phyloP scores from a whole-genome alignment of 768 basidiomycete species.

The Suillus decipiens region DNA sequence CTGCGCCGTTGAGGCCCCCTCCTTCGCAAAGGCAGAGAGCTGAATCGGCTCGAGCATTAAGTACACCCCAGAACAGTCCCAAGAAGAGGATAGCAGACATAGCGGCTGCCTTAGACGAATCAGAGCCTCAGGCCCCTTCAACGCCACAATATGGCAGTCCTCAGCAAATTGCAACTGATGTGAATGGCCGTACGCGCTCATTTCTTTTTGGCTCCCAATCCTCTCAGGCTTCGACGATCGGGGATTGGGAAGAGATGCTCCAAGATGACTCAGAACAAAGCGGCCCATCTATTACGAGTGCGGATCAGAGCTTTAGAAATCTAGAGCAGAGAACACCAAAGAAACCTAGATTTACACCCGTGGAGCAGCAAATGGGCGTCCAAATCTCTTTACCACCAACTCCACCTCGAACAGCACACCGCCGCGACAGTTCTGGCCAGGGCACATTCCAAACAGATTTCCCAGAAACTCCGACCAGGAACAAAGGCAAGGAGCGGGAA shows the following conservation, averaged over 20 bases:
- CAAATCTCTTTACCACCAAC: conserved; percentile 18
- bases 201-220: conserved; percentile 11
- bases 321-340: conserved; percentile 23
- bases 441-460: neutral
- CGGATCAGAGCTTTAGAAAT: neutral
- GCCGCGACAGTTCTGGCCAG: conserved; percentile 5
- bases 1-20: neutral
- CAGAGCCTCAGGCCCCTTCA: neutral
- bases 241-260: conserved; percentile 24
- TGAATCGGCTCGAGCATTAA: neutral
- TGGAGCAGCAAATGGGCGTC: neutral
- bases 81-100: conserved; percentile 5
- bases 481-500: conserved; percentile 29
- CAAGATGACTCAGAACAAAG: conserved; percentile 15
- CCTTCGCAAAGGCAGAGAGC: conserved; percentile 6
- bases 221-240: conserved; percentile 28
- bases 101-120: neutral
- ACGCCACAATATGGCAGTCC: conserved; percentile 4
- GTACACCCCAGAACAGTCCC: conserved; percentile 4
- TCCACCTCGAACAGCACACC: conserved; percentile 25
- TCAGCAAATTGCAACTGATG: conserved; percentile 13
- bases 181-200: neutral
- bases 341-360: conserved; percentile 11
- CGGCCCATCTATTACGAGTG: too few species aligned
- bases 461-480: conserved; percentile 24